Percentiles rank a stretch among this genome's conserved stretches.
These are phyloP conservation scores for Candida ortonii DNA, from an alignment of 805 yeast genomes.

Conservation along the genomic window DNA sequence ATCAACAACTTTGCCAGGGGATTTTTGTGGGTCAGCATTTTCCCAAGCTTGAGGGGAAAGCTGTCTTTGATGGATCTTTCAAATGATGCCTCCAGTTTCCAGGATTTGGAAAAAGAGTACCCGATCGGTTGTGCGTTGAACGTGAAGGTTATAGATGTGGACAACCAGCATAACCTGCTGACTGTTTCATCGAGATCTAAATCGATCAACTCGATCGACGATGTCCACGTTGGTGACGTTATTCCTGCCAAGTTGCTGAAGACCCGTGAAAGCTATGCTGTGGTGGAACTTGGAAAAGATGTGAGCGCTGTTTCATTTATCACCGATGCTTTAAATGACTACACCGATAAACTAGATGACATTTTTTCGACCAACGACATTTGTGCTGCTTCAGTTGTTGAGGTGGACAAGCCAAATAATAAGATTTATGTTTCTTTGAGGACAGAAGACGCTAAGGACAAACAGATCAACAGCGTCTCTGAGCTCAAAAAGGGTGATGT, in stretches of 20 bases:
- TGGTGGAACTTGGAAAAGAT: constrained; percentile 66
- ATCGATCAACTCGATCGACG: constrained; percentile 41
- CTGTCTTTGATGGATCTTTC: constrained; percentile 63
- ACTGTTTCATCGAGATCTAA: constrained; percentile 47
- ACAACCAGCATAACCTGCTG: constrained; percentile 50
- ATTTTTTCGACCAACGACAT: constrained; percentile 50
- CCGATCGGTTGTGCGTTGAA: constrained; percentile 73
- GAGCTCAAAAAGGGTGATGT: constrained; percentile 69
- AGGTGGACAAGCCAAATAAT: constrained; percentile 44
- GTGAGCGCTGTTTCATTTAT: constrained; percentile 64
- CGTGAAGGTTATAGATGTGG: constrained; percentile 53
- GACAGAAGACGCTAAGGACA: constrained; percentile 48
- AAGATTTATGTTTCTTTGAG: constrained; percentile 67
- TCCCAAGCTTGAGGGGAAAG: constrained; percentile 67
- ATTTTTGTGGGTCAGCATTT: constrained; percentile 61
- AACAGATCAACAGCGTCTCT: constrained; percentile 41
- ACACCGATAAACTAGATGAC: constrained; percentile 48
- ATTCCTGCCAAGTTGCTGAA: constrained; percentile 63
- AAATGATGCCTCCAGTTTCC: constrained; percentile 47
- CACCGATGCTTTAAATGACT: constrained; percentile 76
- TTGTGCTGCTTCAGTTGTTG: constrained; percentile 53
- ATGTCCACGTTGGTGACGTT: constrained; percentile 51
- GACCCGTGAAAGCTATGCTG: constrained; percentile 55
- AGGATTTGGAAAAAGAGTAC: constrained; percentile 50
- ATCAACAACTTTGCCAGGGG: constrained; percentile 64